Evolutionary conservation across 352 stramenopile species (phyloP).

Genomic region (Phytophthora hibernalis): DNA sequence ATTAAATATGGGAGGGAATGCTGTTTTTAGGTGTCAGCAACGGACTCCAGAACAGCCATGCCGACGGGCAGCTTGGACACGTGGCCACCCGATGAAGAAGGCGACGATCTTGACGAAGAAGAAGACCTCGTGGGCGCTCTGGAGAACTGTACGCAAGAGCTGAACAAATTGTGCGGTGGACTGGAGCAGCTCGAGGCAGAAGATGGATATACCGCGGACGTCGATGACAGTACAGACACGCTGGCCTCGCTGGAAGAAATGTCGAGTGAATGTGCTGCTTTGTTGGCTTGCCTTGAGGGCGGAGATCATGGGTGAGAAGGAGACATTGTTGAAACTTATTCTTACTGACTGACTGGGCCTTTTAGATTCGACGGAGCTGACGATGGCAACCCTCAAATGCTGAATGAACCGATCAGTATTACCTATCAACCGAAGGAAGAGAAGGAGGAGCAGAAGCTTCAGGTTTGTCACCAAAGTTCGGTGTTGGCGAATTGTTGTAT

Average conservation of each 20-base stretch:
- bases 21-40: slow-evolving; percentile 15
- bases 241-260: slow-evolving; percentile 32
- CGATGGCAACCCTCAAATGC: background rate
- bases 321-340: background rate
- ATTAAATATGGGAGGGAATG: slow-evolving; percentile 18
- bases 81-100: background rate
- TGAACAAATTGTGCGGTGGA: slow-evolving; percentile 31
- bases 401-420: background rate
- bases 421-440: background rate
- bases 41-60: slow-evolving; percentile 2
- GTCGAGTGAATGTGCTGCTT: slow-evolving; percentile 20
- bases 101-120: background rate
- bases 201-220: background rate
- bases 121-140: slow-evolving; percentile 22
- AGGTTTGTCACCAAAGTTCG: slow-evolving; percentile 3
- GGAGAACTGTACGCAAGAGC: slow-evolving; percentile 33
- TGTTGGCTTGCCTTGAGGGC: slow-evolving; percentile 34
- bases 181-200: slow-evolving; percentile 25
- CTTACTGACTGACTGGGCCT: background rate
- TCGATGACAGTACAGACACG: slow-evolving; percentile 8
- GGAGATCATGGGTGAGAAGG: slow-evolving; percentile 2
- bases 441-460: slow-evolving; percentile 1
- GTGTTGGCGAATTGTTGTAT: background rate
- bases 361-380: background rate
- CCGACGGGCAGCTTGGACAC: background rate